phyloP scores from a whole-genome alignment of 768 basidiomycete species.

The Mycena alexandri region DNA sequence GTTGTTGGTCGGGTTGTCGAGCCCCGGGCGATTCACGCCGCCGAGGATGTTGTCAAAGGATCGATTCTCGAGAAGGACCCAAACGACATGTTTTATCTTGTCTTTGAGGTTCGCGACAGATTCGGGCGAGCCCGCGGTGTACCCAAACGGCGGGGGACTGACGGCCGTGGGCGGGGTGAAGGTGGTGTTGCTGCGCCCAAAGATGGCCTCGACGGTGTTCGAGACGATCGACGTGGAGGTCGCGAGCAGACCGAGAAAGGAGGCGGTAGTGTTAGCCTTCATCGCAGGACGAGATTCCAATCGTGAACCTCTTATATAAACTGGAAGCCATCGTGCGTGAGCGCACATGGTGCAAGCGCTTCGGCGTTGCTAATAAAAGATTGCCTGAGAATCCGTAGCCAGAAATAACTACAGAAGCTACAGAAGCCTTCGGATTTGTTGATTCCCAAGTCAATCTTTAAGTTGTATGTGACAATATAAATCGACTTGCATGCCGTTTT shows the following conservation, averaged over 20 bases:
- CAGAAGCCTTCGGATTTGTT: slow-evolving; percentile 18
- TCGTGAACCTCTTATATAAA: slow-evolving; percentile 15
- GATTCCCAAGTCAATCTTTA: too few species aligned
- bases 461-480: too few species aligned
- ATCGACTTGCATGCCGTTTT: too few species aligned
- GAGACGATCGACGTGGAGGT: slow-evolving; percentile 31
- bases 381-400: slow-evolving; percentile 20
- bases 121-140: slow-evolving; percentile 33
- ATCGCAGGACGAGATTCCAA: slow-evolving; percentile 10
- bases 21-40: slow-evolving; percentile 35
- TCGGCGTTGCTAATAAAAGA: slow-evolving; percentile 30
- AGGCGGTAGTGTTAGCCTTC: slow-evolving; percentile 31
- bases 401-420: slow-evolving; percentile 18
- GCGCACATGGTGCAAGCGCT: slow-evolving; percentile 26
- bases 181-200: slow-evolving; percentile 12
- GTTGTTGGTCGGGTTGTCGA: slow-evolving; percentile 41
- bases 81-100: slow-evolving; percentile 44
- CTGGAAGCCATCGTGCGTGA: slow-evolving; percentile 11
- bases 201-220: slow-evolving; percentile 1
- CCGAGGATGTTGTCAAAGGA: slow-evolving; percentile 49
- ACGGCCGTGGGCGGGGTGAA: not conserved
- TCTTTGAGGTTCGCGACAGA: slow-evolving; percentile 39
- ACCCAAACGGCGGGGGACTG: slow-evolving; percentile 36
- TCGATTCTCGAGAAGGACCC: slow-evolving; percentile 45
- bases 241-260: slow-evolving; percentile 30